Conservation (phyloP, 164 flowering plant species). For the Cinnamomum chago region DNA sequence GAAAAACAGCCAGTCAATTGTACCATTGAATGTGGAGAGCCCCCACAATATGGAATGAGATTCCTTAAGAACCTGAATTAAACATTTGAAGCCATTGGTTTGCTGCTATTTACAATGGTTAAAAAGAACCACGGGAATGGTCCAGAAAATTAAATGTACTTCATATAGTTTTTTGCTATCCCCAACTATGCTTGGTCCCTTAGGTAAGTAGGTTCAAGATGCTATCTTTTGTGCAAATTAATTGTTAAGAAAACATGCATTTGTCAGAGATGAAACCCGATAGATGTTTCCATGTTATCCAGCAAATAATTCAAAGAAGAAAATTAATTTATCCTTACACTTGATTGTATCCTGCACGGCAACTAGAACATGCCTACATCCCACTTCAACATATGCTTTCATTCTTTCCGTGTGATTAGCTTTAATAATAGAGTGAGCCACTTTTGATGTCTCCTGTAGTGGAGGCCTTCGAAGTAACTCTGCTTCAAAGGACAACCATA, state of each 20-base stretch:
- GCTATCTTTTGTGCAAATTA: neutral
- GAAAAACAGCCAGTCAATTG: no score
- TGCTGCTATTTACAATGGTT: no score
- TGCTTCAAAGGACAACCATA: constrained; percentile 14
- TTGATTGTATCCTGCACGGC: constrained; percentile 37
- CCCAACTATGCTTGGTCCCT: no score
- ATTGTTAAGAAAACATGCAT: neutral
- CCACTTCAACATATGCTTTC: constrained; percentile 44
- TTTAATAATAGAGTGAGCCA: constrained; percentile 38
- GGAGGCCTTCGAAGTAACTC: constrained; percentile 53
- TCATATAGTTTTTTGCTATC: no score
- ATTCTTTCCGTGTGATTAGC: constrained; percentile 48
- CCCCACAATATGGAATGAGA: neutral
- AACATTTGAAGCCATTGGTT: no score
- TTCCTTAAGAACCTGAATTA: neutral
- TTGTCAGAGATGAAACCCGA: neutral
- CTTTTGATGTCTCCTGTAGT: constrained; percentile 35
- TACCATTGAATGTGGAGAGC: neutral
- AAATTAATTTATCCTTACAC: constrained; percentile 38
- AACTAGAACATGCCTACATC: constrained; percentile 39
- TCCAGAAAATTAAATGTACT: no score
- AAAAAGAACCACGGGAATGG: no score
- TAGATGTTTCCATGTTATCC: neutral
- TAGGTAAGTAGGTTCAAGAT: neutral
- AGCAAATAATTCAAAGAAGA: neutral